A percentile compares a stretch with the other conserved stretches of the same genome.
These are phyloP conservation scores for Tolypocladium sp. DNA, from an alignment of 2,329 filamentous ascomycete species.

Conservation along the genomic window DNA sequence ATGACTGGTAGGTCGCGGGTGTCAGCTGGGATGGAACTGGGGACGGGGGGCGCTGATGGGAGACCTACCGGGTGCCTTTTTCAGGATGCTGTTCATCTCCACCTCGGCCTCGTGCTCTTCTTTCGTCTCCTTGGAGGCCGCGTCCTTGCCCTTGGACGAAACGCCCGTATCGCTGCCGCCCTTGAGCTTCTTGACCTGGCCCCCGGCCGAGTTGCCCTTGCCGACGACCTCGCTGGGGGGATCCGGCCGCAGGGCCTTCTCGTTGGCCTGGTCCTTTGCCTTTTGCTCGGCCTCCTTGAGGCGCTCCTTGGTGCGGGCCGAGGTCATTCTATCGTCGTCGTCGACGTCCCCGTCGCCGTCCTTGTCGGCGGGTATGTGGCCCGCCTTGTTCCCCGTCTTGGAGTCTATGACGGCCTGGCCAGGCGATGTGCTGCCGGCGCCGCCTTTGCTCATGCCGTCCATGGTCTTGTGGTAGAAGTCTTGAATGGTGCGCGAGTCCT, in stretches of 20 bases:
- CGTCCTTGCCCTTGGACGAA: slow-evolving; percentile 22
- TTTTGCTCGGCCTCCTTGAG: slow-evolving; percentile 60
- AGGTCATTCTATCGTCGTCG: slow-evolving; percentile 45
- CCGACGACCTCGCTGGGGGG: slow-evolving; percentile 48
- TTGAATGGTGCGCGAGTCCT: slow-evolving; percentile 30
- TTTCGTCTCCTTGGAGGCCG: slow-evolving; percentile 35
- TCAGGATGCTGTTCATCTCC: slow-evolving; percentile 71
- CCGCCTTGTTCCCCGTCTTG: slow-evolving; percentile 26
- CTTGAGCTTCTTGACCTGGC: slow-evolving; percentile 29
- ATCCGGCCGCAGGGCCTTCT: slow-evolving; percentile 55
- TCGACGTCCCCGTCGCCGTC: slow-evolving; percentile 47
- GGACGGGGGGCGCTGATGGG: background rate
- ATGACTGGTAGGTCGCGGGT: slow-evolving; percentile 51
- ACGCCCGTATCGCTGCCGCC: slow-evolving; percentile 13
- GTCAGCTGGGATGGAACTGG: slow-evolving; percentile 2
- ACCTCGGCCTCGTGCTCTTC: slow-evolving; percentile 57
- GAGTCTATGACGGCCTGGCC: slow-evolving; percentile 31
- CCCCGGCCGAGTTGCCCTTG: slow-evolving; percentile 46
- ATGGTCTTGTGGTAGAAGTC: slow-evolving; percentile 55
- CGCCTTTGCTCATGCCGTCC: slow-evolving; percentile 37
- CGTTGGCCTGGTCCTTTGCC: slow-evolving; percentile 59
- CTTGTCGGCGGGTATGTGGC: slow-evolving; percentile 34
- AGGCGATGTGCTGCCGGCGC: slow-evolving; percentile 9
- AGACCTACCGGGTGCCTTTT: slow-evolving; percentile 68
- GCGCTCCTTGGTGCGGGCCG: slow-evolving; percentile 44